Percentiles rank a stretch among this genome's conserved stretches.
Conservation (phyloP, 176 grass and related monocot species). For the Elymus sibiricus region DNA sequence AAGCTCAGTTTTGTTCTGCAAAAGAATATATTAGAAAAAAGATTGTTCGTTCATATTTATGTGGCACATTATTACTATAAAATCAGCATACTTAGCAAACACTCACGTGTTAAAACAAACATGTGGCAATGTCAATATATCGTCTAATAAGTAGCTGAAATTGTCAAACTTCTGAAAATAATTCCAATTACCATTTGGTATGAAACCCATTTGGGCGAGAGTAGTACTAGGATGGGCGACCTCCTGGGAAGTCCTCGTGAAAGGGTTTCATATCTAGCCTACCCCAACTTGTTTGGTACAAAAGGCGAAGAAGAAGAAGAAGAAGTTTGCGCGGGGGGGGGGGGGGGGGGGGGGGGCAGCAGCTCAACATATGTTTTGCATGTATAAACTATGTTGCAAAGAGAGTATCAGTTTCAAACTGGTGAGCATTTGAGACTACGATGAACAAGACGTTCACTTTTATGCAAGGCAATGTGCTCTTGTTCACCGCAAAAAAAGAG, state of each 20-base stretch:
- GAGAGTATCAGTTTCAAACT: neutral
- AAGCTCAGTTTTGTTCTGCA: slow-evolving; percentile 96
- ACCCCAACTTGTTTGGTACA: no score
- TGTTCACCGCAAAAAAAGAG: no score
- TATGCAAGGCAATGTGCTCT: no score
- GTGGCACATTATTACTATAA: neutral
- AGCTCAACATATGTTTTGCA: neutral
- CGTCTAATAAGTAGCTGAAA: neutral
- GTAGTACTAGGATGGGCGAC: no score
- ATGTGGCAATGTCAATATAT: neutral
- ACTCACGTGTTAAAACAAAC: neutral
- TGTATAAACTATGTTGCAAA: neutral
- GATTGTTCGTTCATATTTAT: neutral
- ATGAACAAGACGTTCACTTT: neutral
- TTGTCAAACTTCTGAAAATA: neutral
- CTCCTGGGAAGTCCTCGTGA: no score
- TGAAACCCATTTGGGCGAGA: no score
- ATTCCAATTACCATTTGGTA: neutral
- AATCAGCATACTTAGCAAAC: neutral
- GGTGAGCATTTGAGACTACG: neutral
- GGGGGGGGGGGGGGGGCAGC: no score
- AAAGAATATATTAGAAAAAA: neutral
- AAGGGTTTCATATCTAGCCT: no score
- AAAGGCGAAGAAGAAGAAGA: no score
- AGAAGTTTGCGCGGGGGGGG: neutral